Evolutionary conservation across 768 basidiomycete genomes (phyloP).

Genomic region (Panus rudis): DNA sequence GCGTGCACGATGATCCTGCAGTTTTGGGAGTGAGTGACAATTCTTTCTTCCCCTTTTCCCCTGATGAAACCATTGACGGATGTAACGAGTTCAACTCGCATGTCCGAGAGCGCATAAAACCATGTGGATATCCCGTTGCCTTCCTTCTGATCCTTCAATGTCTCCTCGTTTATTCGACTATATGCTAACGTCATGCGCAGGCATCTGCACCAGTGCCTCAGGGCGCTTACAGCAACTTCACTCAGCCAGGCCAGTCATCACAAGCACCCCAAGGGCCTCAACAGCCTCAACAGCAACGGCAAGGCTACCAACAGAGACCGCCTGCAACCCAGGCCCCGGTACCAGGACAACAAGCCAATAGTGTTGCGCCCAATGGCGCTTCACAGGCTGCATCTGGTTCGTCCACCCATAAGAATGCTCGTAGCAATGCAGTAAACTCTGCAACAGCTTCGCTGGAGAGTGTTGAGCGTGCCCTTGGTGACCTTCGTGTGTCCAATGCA

Average conservation of each 20-base stretch:
- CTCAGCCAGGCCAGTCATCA: slow-evolving; percentile 16
- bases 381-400: slow-evolving; percentile 16
- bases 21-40: slow-evolving; percentile 61
- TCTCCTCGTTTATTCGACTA: slow-evolving; percentile 4
- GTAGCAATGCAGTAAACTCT: slow-evolving; percentile 53
- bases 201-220: slow-evolving; percentile 41
- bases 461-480: slow-evolving; percentile 51
- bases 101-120: slow-evolving; percentile 39
- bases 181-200: slow-evolving; percentile 22
- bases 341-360: slow-evolving; percentile 3
- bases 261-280: slow-evolving; percentile 8
- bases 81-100: slow-evolving; percentile 33
- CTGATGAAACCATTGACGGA: slow-evolving; percentile 40
- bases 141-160: slow-evolving; percentile 42
- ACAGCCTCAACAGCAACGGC: slow-evolving; percentile 17
- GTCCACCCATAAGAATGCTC: slow-evolving; percentile 19
- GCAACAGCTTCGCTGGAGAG: slow-evolving; percentile 72
- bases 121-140: slow-evolving; percentile 56
- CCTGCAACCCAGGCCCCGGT: slow-evolving; percentile 9
- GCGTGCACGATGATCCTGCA: slow-evolving; percentile 79
- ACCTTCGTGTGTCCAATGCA: slow-evolving; percentile 35
- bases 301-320: slow-evolving; percentile 14
- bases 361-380: slow-evolving; percentile 18
- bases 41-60: slow-evolving; percentile 5
- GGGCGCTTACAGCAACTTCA: slow-evolving; percentile 16